Percentiles rank a stretch among this genome's conserved stretches.
phyloP scores from a whole-genome alignment of 108 stramenopile species.

The Pseudonitzschia pungens region DNA sequence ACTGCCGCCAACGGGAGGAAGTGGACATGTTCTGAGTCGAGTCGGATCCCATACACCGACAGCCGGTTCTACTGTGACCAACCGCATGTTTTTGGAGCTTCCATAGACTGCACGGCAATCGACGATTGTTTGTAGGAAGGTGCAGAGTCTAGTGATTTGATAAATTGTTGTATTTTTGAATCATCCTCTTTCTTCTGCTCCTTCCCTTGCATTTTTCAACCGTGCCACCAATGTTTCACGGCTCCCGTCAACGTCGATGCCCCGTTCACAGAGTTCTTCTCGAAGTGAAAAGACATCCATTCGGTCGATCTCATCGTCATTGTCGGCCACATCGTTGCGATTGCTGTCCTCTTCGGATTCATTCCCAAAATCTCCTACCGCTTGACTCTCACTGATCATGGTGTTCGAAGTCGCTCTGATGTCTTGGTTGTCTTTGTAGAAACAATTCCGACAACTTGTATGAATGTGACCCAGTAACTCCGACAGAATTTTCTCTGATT shows the following conservation, averaged over 20 bases:
- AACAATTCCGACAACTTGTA: constrained; percentile 7
- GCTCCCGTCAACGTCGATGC: constrained; percentile 15
- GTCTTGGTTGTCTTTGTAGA: neutral
- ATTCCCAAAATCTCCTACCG: neutral
- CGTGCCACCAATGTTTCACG: constrained; percentile 14
- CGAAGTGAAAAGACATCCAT: constrained; percentile 15
- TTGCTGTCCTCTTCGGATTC: neutral
- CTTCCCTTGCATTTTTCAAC: neutral
- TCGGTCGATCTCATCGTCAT: neutral
- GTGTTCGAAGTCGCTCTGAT: neutral
- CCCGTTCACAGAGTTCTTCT: constrained; percentile 2
- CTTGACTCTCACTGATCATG: neutral
- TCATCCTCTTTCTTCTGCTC: neutral
- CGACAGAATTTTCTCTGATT: neutral
- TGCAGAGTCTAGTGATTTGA: too few relatives aligned
- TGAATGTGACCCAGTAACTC: constrained; percentile 7
- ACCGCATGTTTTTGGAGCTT: too few relatives aligned
- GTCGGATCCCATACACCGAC: too few relatives aligned
- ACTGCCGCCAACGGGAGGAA: too few relatives aligned
- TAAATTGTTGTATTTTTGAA: neutral
- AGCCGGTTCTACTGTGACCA: too few relatives aligned
- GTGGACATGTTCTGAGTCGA: too few relatives aligned
- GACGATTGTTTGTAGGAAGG: too few relatives aligned
- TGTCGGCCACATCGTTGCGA: neutral
- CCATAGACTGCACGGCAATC: too few relatives aligned